Evolutionary conservation across 1,284 basidiomycete species (phyloP).

Genomic region (Melampsora americana): DNA sequence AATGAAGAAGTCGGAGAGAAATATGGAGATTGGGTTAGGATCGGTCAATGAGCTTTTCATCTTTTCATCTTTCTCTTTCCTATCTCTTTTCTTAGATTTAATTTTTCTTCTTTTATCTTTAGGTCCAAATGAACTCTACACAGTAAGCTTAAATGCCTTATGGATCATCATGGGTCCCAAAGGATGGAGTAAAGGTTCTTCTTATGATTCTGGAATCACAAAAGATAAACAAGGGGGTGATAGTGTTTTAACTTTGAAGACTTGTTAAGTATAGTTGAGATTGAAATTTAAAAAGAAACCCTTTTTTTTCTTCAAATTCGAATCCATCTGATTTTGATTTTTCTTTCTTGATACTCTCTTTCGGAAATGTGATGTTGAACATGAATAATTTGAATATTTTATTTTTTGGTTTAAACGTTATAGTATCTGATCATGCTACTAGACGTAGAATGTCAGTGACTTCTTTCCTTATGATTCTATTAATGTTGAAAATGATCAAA

Average conservation of each 20-base stretch:
- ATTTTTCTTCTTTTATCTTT: neutral
- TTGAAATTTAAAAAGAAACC: neutral
- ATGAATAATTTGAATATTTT: neutral
- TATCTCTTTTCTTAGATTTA: neutral
- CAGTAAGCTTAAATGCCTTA: constrained; percentile 29
- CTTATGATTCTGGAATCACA: constrained; percentile 41
- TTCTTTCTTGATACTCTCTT: neutral
- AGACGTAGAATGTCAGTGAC: constrained; percentile 32
- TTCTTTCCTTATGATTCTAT: neutral
- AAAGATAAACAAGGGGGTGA: constrained; percentile 30
- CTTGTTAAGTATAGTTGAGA: constrained; percentile 5
- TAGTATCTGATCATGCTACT: constrained; percentile 34
- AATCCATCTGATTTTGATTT: neutral
- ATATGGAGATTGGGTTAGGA: constrained; percentile 43
- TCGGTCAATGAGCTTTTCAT: constrained; percentile 7
- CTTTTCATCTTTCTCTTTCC: neutral
- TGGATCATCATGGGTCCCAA: constrained; percentile 37
- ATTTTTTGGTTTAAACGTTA: neutral
- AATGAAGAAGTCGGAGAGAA: constrained; percentile 15
- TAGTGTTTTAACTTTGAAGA: constrained; percentile 29
- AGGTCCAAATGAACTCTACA: constrained; percentile 42
- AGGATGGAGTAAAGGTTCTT: constrained; percentile 34
- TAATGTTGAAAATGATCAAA: too few relatives aligned
- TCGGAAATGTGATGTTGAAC: neutral
- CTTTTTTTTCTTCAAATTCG: neutral